These are phyloP conservation scores for Fusarium sp. DNA, from an alignment of 2,329 filamentous ascomycete genomes.

Conservation along the genomic window DNA sequence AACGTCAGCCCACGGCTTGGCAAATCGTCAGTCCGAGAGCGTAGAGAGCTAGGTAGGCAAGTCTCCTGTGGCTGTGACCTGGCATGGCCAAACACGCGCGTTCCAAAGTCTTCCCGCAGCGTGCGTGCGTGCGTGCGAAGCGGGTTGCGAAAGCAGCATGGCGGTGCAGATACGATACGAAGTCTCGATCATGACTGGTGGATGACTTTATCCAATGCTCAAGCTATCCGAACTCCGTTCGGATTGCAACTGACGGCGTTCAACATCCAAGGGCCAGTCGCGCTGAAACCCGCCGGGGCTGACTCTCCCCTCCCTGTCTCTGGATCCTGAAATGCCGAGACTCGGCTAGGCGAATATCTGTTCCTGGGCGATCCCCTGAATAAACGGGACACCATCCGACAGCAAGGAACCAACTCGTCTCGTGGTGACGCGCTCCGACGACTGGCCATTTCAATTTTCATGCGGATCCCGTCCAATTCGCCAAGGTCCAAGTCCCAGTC, in stretches of 20 bases:
- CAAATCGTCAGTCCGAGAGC: slow-evolving; percentile 25
- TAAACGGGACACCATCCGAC: slow-evolving; percentile 4
- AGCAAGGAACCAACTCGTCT: neutral
- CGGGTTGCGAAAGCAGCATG: slow-evolving; percentile 31
- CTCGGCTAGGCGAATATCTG: slow-evolving; percentile 16
- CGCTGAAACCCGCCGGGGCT: slow-evolving; percentile 20
- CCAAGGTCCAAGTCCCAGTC: slow-evolving; percentile 24
- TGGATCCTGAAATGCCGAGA: slow-evolving; percentile 37
- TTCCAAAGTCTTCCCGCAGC: slow-evolving; percentile 12
- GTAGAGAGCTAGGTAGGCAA: slow-evolving; percentile 23
- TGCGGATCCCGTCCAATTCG: slow-evolving; percentile 9
- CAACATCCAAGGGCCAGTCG: slow-evolving; percentile 5
- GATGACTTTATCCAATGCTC: neutral
- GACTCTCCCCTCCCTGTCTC: neutral
- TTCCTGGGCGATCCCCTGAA: slow-evolving; percentile 31
- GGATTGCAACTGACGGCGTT: neutral
- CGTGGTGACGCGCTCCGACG: slow-evolving; percentile 1
- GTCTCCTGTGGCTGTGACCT: slow-evolving; percentile 39
- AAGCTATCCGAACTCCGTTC: neutral
- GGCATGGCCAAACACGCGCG: slow-evolving; percentile 36
- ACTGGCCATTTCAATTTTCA: slow-evolving; percentile 12
- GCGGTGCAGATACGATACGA: slow-evolving; percentile 30
- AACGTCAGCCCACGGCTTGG: slow-evolving; percentile 44
- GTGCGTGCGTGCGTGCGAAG: slow-evolving; percentile 16
- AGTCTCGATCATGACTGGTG: slow-evolving; percentile 17